phyloP scores from a whole-genome alignment of 1,284 basidiomycete genomes.

The Taiwanofungus camphoratus region DNA sequence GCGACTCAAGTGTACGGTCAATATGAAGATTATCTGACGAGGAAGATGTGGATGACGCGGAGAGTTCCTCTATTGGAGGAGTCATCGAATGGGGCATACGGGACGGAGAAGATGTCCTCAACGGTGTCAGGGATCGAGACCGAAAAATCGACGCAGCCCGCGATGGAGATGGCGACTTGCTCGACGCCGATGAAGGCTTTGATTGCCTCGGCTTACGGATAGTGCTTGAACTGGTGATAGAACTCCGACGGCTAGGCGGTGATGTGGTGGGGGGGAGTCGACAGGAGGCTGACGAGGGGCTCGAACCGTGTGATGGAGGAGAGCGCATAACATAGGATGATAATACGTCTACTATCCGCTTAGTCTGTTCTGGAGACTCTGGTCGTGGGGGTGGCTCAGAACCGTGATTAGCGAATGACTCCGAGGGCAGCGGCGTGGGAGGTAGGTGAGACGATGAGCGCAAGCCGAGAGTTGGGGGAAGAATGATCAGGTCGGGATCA shows the following conservation, averaged over 20 bases:
- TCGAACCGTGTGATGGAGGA: constrained; percentile 12
- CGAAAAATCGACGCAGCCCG: constrained; percentile 19
- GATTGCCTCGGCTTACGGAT: constrained; percentile 14
- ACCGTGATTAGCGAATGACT: constrained; percentile 16
- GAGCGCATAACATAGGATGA: constrained; percentile 21
- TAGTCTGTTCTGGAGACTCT: constrained; percentile 14
- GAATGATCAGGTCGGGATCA: constrained; percentile 43
- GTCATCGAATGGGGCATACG: constrained; percentile 36
- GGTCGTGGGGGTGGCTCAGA: constrained; percentile 9
- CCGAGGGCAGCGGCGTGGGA: constrained; percentile 27
- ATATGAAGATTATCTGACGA: constrained; percentile 43
- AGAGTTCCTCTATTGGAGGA: constrained; percentile 52
- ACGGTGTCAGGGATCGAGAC: constrained; percentile 36
- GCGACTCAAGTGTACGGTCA: constrained; percentile 53
- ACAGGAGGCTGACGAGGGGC: constrained; percentile 8
- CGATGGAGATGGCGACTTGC: constrained; percentile 13
- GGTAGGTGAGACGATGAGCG: constrained; percentile 38
- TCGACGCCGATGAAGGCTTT: constrained; percentile 24
- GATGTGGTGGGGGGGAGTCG: constrained; percentile 16
- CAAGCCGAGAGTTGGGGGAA: constrained; percentile 69
- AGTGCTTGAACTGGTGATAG: constrained; percentile 16
- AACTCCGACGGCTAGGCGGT: constrained; percentile 15
- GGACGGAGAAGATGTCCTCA: constrained; percentile 22
- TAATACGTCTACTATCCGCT: constrained; percentile 22
- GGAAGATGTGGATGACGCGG: constrained; percentile 36